Conservation (phyloP, 75 land plant species). For the Pinus taeda region DNA sequence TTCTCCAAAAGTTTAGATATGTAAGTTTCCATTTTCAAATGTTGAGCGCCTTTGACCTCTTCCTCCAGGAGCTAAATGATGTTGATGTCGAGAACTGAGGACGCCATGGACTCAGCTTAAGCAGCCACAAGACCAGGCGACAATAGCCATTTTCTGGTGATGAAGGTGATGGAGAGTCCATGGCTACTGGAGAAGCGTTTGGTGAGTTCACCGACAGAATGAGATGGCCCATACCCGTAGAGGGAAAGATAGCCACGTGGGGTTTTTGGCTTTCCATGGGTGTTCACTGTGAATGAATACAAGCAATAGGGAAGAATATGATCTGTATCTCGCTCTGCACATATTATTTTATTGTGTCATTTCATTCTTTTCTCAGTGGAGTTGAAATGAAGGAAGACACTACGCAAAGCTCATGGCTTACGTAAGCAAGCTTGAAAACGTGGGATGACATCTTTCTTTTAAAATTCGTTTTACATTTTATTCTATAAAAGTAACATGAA, state of each 20-base stretch:
- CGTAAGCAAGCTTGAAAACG: too few relatives aligned
- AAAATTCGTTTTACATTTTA: too few relatives aligned
- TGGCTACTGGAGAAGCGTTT: constrained; percentile 29
- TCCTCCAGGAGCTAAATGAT: constrained; percentile 32
- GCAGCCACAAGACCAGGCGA: neutral
- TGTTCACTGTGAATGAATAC: too few relatives aligned
- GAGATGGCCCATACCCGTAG: constrained; percentile 56
- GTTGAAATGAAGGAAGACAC: too few relatives aligned
- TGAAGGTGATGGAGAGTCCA: constrained; percentile 24
- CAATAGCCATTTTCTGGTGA: neutral
- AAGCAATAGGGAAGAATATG: too few relatives aligned
- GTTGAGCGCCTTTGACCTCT: constrained; percentile 14
- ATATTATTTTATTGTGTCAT: too few relatives aligned
- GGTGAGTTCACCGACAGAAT: constrained; percentile 43
- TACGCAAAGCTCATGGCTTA: too few relatives aligned
- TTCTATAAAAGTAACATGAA: too few relatives aligned
- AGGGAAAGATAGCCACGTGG: constrained; percentile 33
- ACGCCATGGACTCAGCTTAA: neutral
- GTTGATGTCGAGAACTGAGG: constrained; percentile 8
- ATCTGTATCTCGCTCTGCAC: too few relatives aligned
- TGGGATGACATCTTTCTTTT: too few relatives aligned
- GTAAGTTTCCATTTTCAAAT: constrained; percentile 17
- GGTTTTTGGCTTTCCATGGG: neutral
- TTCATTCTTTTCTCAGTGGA: too few relatives aligned
- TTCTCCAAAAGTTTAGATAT: constrained; percentile 18